Conservation (phyloP, 2,329 filamentous ascomycete genomes). For the Davidsoniella eucalypti region DNA sequence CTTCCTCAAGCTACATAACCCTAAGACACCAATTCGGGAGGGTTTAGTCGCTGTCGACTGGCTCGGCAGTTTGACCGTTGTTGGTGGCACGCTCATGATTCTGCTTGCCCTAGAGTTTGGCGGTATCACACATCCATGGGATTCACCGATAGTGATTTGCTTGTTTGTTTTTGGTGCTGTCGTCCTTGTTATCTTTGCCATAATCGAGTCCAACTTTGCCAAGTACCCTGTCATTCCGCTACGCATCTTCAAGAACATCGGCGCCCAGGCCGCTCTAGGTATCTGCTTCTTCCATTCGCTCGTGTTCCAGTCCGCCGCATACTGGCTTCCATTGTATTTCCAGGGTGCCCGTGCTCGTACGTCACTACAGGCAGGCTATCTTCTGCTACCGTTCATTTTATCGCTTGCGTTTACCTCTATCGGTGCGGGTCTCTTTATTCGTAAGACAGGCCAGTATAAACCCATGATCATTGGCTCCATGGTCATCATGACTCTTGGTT, state of each 20-base stretch:
- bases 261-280: constrained; percentile 47
- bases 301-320: constrained; percentile 61
- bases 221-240: constrained; percentile 65
- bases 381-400: constrained; percentile 54
- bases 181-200: constrained; percentile 46
- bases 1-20: constrained; percentile 52
- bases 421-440: constrained; percentile 37
- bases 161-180: constrained; percentile 58
- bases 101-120: constrained; percentile 77
- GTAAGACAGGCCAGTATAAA: constrained; percentile 50
- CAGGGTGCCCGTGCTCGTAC: constrained; percentile 54
- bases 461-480: constrained; percentile 43
- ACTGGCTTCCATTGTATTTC: constrained; percentile 76
- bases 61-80: constrained; percentile 39
- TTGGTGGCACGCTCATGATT: constrained; percentile 70
- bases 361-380: constrained; percentile 58
- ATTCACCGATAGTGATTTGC: constrained; percentile 57
- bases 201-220: constrained; percentile 59
- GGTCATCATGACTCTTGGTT: constrained; percentile 44
- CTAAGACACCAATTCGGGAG: constrained; percentile 42
- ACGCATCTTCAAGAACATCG: constrained; percentile 47
- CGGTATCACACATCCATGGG: constrained; percentile 60
- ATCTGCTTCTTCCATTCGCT: constrained; percentile 59
- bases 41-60: constrained; percentile 49
- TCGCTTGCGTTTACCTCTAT: constrained; percentile 48